Base-by-base conservation (phyloP, 2,329 filamentous ascomycete species). In the Thermothelomyces thermophilus region DNA sequence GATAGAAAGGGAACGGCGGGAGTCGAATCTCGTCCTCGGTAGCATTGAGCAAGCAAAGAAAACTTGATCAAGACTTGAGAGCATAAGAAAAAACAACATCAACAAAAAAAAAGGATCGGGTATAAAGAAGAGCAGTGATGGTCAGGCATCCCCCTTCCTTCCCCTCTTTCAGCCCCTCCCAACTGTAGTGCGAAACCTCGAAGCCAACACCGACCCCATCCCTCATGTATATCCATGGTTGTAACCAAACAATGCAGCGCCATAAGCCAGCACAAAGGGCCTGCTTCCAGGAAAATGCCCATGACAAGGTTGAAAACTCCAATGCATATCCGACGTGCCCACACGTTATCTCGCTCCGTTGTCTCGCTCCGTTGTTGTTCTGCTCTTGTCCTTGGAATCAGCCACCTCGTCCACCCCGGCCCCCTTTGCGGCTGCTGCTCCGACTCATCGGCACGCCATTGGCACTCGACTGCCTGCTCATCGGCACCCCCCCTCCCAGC, bases 401-500 rank as follows among this genome's bases (percentile, higher is more conserved):
- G 10, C 55, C 54, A 30, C 52, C 57, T 19, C 59, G 55, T 1
- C 56, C 58, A n/a, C 56, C 53, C 11, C 59, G 55, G 63, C 60
- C 52, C 3, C 71, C 72, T 42, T 75, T 76, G 45, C 76, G 69
- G 19, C 71, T 72, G 54, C 74, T 78, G 39, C 72, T 69, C 20
- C 69, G 51, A 37, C 58, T 61, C 60, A 63, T 63, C 2, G 60
- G 60, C 11, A 60, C 60, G 7, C 65, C 62, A 20, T 64, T 64
- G 13, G 60, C 67, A 43, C 72, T 75, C 26, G 73, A 74, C 59
- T 76, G 73, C 19, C 78, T 70, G 56, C 76, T 80, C 77, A 80
- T 80, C 11, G 75, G 68, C 28, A 73, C 73, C 36, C 77, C 78
- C 20, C 76, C 75, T 22, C 76, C 75, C 3, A 74, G 66, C 0